Evolutionary conservation across 768 basidiomycete genomes (phyloP), one percentile per base, ranked within the genome.

Genomic region (Xerocomus potaroensis): DNA sequence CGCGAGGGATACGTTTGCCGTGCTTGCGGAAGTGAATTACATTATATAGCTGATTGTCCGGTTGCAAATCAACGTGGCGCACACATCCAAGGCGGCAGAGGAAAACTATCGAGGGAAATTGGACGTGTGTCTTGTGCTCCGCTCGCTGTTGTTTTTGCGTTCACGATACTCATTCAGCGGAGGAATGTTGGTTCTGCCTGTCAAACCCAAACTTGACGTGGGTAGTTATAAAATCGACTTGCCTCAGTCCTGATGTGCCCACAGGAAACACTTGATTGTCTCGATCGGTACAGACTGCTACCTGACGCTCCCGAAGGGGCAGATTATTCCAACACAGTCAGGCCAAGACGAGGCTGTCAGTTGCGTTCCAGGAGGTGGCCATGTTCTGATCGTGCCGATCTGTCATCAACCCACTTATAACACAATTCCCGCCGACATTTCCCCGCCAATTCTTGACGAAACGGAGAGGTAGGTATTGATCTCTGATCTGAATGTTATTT

Each of bases 111-210:
- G 33, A 93, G 81, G 67, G 91, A 92, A 62, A 90, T 94, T 45
- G 79, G 74, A 48, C 87, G 90, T 91, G 59, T 57, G 86, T 72
- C n/a, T 8, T n/a, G n/a, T 41, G 26, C 42, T 24, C 7, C 34
- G 14, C n/a, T 54, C 4, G 3, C 11, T 12, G 34, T 12, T 31
- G 15, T 30, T 11, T 32, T 32, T 6, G 16, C 23, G 26, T 48
- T 54, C 8, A 60, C 32, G 18, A 8, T 23, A 38, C 24, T 46
- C 48, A 22, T 53, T 38, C 60, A 91, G 90, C 91, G 55, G 88
- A 88, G 46, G 89, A 93, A 64, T 97, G 95, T 67, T 98, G 95
- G 95, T 98, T 99, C 71, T 99, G 96, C 65, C 67, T 99, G 43
- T 94, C 91, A 33, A 97, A 97, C 62, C 94, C 95, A 1, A 84